These are phyloP conservation scores for Chaetothyriales sp. DNA, from an alignment of 2,329 filamentous ascomycete genomes.

Conservation along the genomic window DNA sequence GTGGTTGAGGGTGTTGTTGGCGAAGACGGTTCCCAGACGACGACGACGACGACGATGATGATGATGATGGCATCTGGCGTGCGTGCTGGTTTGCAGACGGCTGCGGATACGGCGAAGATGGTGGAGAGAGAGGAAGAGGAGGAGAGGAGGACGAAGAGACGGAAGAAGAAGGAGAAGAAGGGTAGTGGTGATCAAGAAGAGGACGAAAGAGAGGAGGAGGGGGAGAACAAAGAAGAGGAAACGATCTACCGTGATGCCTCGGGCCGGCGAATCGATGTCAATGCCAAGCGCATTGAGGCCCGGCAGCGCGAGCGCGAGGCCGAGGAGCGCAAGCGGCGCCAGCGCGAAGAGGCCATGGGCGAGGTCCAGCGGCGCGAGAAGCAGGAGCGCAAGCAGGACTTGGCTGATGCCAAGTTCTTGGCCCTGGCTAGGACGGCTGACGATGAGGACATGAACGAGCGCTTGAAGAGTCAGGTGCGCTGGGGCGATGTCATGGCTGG, in stretches of 20 bases:
- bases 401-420: conserved; percentile 73
- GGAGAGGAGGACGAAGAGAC: conserved; percentile 31
- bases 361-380: conserved; percentile 66
- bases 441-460: conserved; percentile 71
- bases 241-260: conserved; percentile 93
- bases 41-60: conserved; percentile 19
- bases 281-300: conserved; percentile 76
- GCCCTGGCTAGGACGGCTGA: conserved; percentile 65
- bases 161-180: conserved; percentile 9
- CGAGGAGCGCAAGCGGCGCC: conserved; percentile 46
- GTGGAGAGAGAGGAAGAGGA: conserved; percentile 50
- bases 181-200: conserved; percentile 9
- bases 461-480: conserved; percentile 57
- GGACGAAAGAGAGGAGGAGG: conserved; percentile 25
- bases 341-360: conserved; percentile 58
- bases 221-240: conserved; percentile 42
- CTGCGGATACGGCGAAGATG: conserved; percentile 57
- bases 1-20: conserved; percentile 22
- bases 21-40: conserved; percentile 18
- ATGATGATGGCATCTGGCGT: conserved; percentile 75
- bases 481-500: conserved; percentile 92
- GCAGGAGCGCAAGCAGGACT: conserved; percentile 46
- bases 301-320: conserved; percentile 63
- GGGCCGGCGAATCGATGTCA: conserved; percentile 82
- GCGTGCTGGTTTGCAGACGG: conserved; percentile 72